Conservation (phyloP, 2,329 filamentous ascomycete species). For the Colletotrichum euphorbiae region DNA sequence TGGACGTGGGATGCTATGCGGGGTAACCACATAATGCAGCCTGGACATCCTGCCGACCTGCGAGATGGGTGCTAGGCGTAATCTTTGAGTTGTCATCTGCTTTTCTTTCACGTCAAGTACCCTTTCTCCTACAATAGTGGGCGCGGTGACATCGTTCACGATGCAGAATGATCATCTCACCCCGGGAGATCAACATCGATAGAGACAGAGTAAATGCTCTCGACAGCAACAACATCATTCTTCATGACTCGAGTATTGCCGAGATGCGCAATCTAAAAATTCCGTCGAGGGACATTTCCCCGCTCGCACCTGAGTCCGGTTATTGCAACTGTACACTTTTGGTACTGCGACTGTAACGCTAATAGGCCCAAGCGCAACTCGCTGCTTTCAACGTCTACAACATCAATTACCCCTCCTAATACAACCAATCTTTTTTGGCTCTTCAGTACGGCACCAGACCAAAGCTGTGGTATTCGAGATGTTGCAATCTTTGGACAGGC, state of each 20-base stretch:
- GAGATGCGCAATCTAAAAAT: neutral
- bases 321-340: no score
- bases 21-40: conserved; percentile 14
- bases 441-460: no score
- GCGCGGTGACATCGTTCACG: conserved; percentile 25
- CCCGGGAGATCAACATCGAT: conserved; percentile 16
- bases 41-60: neutral
- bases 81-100: neutral
- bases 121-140: conserved; percentile 37
- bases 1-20: conserved; percentile 18
- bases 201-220: neutral
- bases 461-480: no score
- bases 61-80: neutral
- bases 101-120: neutral
- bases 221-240: neutral
- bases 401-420: no score
- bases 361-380: no score
- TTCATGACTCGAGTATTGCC: neutral
- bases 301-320: no score
- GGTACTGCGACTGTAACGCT: no score
- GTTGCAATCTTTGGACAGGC: no score
- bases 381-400: no score
- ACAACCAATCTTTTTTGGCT: no score
- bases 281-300: neutral
- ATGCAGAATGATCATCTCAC: conserved; percentile 3